Conservation (phyloP, 371 early-diverging fungal species). For the Lichtheimia ramosa region DNA sequence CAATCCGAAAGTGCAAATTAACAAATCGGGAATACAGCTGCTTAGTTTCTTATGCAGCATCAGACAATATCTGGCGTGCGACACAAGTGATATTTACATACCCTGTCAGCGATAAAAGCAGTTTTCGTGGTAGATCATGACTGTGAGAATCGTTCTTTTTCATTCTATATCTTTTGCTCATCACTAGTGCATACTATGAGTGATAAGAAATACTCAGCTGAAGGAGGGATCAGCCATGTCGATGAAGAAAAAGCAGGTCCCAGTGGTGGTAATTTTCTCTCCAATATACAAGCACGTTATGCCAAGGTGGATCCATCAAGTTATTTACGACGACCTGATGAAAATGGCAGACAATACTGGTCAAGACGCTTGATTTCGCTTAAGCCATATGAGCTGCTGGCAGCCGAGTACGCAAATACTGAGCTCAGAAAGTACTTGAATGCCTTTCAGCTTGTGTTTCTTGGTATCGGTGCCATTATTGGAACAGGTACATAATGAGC, state of each 20-base stretch:
- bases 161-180: neutral
- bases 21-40: too few species aligned
- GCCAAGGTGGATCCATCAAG: constrained; percentile 33
- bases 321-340: constrained; percentile 43
- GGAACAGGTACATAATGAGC: constrained; percentile 55
- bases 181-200: neutral
- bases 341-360: constrained; percentile 37
- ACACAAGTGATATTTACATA: constrained; percentile 1
- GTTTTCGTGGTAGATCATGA: neutral
- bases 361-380: constrained; percentile 50
- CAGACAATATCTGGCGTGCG: neutral
- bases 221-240: neutral
- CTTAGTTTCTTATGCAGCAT: too few species aligned
- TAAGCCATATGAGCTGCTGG: constrained; percentile 54
- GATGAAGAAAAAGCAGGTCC: constrained; percentile 1
- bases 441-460: constrained; percentile 46
- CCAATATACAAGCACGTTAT: constrained; percentile 10
- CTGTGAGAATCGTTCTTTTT: neutral
- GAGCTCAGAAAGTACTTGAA: constrained; percentile 48
- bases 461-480: constrained; percentile 76
- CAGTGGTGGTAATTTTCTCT: neutral
- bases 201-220: constrained; percentile 1
- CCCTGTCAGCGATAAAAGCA: neutral
- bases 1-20: too few species aligned
- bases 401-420: constrained; percentile 45